Base-by-base conservation (phyloP, 345 rosid species). In the Firmiana major region DNA sequence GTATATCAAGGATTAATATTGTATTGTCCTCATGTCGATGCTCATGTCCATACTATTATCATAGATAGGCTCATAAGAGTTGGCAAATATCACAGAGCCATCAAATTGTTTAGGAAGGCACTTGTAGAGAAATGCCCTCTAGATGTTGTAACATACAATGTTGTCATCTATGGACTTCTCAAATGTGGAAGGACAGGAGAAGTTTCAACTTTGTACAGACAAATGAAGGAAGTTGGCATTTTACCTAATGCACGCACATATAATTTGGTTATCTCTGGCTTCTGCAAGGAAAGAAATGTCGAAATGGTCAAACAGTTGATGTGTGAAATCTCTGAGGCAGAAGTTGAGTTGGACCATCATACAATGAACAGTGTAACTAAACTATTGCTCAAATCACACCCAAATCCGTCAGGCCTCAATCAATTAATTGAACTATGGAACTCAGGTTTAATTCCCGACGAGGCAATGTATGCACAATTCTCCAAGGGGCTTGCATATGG, bases 121-220 rank as follows among this genome's bases (percentile, higher is more conserved):
- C 17, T 82, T 19, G 8, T 40, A 71, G 74, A 90, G 81, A 84
- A 87, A 63, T 79, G 77, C 73, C 80, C 87, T 42, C 73, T 90
- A 58, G 97, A 91, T 85, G 89, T 78, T 76, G 88, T 90, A 53
- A 86, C 93, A 51, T 91, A 86, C 78, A 86, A 90, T 57, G 89
- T 86, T 74, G 94, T 88, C 43, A 90, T 90, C 10, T 66, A 70
- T 81, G 93, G 96, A 15, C 92, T 93, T 79, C 80, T 93, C 71
- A 80, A 71, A 77, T 78, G 77, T 16, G 86, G 89, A 63, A 87
- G 91, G 80, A 73, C 78, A 31, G 81, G 70, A 71, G 94, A 91
- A 84, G 97, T 90, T 51, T 81, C 42, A 74, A 62, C 80, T 65
- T 34, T 88, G 76, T 86, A 81, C 55, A 9, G 69, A 19, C 79